These are phyloP conservation scores for Senna tora DNA, from an alignment of 306 rosid species.

Conservation along the genomic window DNA sequence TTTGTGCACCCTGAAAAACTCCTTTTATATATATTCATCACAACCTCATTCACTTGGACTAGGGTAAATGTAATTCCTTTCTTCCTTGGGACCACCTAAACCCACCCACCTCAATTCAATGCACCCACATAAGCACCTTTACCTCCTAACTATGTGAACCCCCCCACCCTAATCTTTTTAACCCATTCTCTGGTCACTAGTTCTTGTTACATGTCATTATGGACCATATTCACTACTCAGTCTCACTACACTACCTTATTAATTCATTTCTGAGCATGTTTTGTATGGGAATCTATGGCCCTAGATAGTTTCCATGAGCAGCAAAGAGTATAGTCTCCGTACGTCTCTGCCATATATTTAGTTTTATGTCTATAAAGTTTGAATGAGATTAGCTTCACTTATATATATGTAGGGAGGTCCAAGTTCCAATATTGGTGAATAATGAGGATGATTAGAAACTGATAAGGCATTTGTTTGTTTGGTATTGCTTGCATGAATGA, in stretches of 20 bases:
- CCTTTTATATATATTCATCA: slow-evolving; percentile 26
- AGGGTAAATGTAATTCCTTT: slow-evolving; percentile 16
- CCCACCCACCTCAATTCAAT: slow-evolving; percentile 1
- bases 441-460: slow-evolving; percentile 23
- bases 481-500: slow-evolving; percentile 37
- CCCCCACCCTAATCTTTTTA: slow-evolving; percentile 22
- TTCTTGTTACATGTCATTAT: too few species aligned
- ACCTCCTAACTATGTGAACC: not conserved
- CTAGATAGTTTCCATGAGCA: not conserved
- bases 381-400: slow-evolving; percentile 9
- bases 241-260: too few species aligned
- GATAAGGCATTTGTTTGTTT: slow-evolving; percentile 23
- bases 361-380: slow-evolving; percentile 7
- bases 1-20: slow-evolving; percentile 47
- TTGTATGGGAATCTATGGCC: too few species aligned
- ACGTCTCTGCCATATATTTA: not conserved
- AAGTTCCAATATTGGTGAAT: not conserved
- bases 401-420: slow-evolving; percentile 5
- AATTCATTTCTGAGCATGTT: too few species aligned
- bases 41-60: slow-evolving; percentile 38
- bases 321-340: slow-evolving; percentile 9
- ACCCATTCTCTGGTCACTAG: not conserved
- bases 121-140: slow-evolving; percentile 24
- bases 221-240: too few species aligned
- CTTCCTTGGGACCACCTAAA: slow-evolving; percentile 32